Base-by-base conservation (phyloP, 2,329 filamentous ascomycete genomes). In the Fusarium bulbicola region DNA sequence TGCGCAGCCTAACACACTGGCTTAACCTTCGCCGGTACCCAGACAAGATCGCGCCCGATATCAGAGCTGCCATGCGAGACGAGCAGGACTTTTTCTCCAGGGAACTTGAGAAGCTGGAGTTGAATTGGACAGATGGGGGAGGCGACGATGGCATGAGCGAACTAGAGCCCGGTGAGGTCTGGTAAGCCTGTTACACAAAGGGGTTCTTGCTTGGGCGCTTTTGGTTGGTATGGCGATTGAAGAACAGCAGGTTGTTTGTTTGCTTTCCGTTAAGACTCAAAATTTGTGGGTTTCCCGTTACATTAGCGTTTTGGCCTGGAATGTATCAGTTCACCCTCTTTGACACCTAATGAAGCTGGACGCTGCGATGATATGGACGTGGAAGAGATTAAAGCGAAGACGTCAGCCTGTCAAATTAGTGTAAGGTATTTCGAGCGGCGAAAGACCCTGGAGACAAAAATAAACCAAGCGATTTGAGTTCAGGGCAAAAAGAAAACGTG, bases 1-100 rank as follows among this genome's bases (percentile, higher is more conserved):
- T 98, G 49, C 87, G 96, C 47, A 94, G 93, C 46, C 82, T 99
- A 72, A 98, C 95, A 59, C 95, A 98, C 81, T 99, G 96, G 95
- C 94, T 93, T 85, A 97, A 98, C 81, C 85, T 97, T 76, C 89
- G 93, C 64, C 84, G 90, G 71, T 98, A 97, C 79, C 93, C 93
- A 26, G 92, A 95, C 66, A 89, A 92, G 65, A 93, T 97, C 88
- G 91, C 87, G 39, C 81, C 84, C 18, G 88, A 88, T 65, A 83
- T 88, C 56, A 79, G 88, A 21, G 85, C 86, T 15, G 86, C 92
- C 49, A 84, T 93, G 80, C 87, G 90, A 58, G 92, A 93, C 78
- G 92, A 95, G 81, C 88, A 92, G 71, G 93, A 95, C 79, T 95
- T 95, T 80, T 95, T 95, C 79, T 88, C 90, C 42, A 86, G 92